Evolutionary conservation across 345 rosid genomes (phyloP), one percentile per base, ranked within the genome.

Genomic region (Moricandia moricandioides): DNA sequence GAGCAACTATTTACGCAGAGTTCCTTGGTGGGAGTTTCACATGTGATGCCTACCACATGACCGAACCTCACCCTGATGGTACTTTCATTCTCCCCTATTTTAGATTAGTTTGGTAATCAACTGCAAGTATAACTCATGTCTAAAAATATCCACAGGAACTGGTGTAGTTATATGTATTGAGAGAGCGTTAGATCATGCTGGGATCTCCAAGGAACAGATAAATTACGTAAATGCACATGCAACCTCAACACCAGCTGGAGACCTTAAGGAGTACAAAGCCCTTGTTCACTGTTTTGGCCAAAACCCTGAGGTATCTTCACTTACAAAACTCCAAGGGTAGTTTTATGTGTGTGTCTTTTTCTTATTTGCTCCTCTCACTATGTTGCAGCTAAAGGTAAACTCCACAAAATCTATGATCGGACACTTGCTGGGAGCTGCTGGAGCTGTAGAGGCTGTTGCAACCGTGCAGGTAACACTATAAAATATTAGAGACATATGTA

Each of bases 361-460:
- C 71, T 75, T 35, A 79, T 17, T 34, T 72, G 39, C 56, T n/a
- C 72, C 74, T 61, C 57, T 33, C 51, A 7, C 40, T 2, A 49
- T 76, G 34, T 76, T 70, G 47, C 84, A 94, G 98, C 70, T 94
- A 66, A 87, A 73, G 75, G 84, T 94, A 73, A 94, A 94, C 75
- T 88, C 98, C 63, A 91, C 98, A 30, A 94, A 91, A 77, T 94
- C 97, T 34, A 90, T 94, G 98, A 88, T 86, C 10, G 98, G 98
- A 49, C 98, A 94, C 86, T 74, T 90, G 70, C 80, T 94, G 40
- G 98, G 98, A 65, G 98, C 96, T 65, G 87, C 97, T 74, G 98
- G 98, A 71, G 96, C 89, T 0, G 97, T 91, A 65, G 98, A 94
- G 81, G 97, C 98, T 70, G 81, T 91, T 61, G 93, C 96, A 1